Percentiles rank a stretch among this genome's conserved stretches.
Evolutionary conservation across 2,329 filamentous ascomycete genomes (phyloP).

Genomic region (Magnaporthiopsis incrustans): DNA sequence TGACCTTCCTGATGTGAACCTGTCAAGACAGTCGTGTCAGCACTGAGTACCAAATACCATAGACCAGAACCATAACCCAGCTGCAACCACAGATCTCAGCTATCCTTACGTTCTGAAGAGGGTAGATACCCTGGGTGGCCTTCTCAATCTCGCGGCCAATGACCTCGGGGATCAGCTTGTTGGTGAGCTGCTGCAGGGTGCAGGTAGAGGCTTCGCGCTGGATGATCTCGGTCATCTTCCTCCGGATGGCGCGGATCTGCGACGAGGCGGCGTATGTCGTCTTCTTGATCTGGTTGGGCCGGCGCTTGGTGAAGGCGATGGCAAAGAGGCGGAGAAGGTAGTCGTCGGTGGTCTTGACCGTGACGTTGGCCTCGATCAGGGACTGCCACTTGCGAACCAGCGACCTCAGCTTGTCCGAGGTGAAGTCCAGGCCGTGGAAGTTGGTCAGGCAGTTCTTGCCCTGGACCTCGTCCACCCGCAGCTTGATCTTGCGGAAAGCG

Average conservation of each 20-base stretch:
- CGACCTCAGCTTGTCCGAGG: conserved; percentile 98
- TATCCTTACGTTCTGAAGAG: conserved; percentile 83
- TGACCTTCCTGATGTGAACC: conserved; percentile 99
- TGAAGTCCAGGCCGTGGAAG: conserved; percentile 99
- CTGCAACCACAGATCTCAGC: neutral
- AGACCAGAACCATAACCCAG: too few species aligned
- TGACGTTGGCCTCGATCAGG: conserved; percentile 98
- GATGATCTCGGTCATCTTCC: conserved; percentile 99
- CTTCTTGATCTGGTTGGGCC: conserved; percentile 99
- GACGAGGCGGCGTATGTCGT: conserved; percentile 96
- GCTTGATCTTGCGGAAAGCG: conserved; percentile 98
- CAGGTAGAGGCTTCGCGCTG: conserved; percentile 89
- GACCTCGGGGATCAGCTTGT: conserved; percentile 98
- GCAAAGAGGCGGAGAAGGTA: conserved; percentile 98
- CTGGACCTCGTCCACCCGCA: conserved; percentile 96
- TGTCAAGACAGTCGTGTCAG: conserved; percentile 28
- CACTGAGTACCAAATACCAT: too few species aligned
- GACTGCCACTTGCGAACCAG: conserved; percentile 99
- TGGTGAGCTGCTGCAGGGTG: conserved; percentile 92
- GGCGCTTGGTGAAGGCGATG: conserved; percentile 98
- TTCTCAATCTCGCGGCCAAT: conserved; percentile 99
- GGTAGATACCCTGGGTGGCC: conserved; percentile 98
- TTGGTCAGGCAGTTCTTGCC: conserved; percentile 99
- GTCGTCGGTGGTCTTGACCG: conserved; percentile 99
- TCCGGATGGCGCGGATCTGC: conserved; percentile 95